Base-by-base conservation (phyloP, 805 yeast species). In the Nakazawaea holstii region DNA sequence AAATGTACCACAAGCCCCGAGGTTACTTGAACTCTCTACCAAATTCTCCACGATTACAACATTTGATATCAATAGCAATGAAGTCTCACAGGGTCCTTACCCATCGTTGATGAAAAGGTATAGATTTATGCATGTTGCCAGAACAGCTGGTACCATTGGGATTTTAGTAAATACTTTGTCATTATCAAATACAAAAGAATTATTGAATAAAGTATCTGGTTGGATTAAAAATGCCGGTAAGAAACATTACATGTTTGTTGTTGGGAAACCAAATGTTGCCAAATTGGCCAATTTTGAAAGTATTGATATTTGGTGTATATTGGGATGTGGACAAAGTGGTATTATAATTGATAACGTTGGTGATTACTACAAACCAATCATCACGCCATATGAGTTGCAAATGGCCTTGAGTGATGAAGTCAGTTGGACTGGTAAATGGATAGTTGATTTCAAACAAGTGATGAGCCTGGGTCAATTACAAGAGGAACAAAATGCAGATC, bases 261-360 rank as follows among this genome's bases (percentile, higher is more conserved):
- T 94, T 4, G 99, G 99, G 9, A 94, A 94, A 63, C 98, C 98
- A 8, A 94, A 94, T 59, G 97, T 94, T 15, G 96, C 99, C 26
- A 94, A 94, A 59, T 70, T 94, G 44, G 99, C 98, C 8, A 94
- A 94, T 62, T 94, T 94, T 61, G 99, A 92, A 52, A 82, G 80
- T n/a, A 78, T 94, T 11, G 98, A 94, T 55, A 76, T 87, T 20
- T 94, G 99, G 98, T 91, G 95, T 59, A 78, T 94, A 10, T 65
- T 94, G 11, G 99, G 99, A 0, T 94, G 99, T 62, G 90, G 95
- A 9, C 89, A 90, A 56, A 91, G 95, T 45, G 99, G 99, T 5
- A 84, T 92, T 24, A 81, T 92, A 33, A 64, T 94, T 11, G 96
- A 92, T 62, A 79, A 82, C 48, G 69, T 68, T 41, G 87, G 83